These are phyloP conservation scores for Neofusicoccum sp. DNA, from an alignment of 2,329 filamentous ascomycete species.

Conservation along the genomic window DNA sequence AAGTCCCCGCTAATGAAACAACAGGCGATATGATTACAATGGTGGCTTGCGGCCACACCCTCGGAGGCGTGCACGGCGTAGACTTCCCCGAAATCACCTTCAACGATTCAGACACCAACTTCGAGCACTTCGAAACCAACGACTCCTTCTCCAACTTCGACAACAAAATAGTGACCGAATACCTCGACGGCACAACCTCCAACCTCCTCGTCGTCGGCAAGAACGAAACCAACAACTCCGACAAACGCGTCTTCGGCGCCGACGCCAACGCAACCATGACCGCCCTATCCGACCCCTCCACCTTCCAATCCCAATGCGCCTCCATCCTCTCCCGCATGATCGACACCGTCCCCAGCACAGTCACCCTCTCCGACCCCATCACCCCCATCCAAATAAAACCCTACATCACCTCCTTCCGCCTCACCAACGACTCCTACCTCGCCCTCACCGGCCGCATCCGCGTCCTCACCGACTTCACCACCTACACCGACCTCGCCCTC, in stretches of 20 bases:
- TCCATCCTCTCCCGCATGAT: slow-evolving; percentile 14
- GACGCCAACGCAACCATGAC: slow-evolving; percentile 12
- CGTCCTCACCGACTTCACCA: background rate
- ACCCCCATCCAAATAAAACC: background rate
- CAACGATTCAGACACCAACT: slow-evolving; percentile 2
- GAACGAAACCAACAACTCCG: slow-evolving; percentile 1
- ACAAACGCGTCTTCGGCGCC: slow-evolving; percentile 16
- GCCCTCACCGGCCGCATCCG: slow-evolving; percentile 11
- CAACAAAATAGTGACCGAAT: slow-evolving; percentile 16
- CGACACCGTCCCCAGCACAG: background rate
- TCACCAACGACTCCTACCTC: background rate
- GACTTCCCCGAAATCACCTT: slow-evolving; percentile 14
- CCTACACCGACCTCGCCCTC: background rate
- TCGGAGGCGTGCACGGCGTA: slow-evolving; percentile 5
- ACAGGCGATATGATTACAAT: slow-evolving; percentile 15
- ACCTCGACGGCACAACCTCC: background rate
- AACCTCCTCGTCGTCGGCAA: background rate
- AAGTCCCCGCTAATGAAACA: background rate
- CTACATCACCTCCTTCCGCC: background rate
- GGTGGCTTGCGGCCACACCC: slow-evolving; percentile 15
- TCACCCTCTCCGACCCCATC: background rate
- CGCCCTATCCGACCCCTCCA: background rate
- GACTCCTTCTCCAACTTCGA: background rate
- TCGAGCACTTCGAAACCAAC: slow-evolving; percentile 6
- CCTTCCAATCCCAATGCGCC: background rate